Percentiles rank a stretch among this genome's conserved stretches.
These are phyloP conservation scores for Theileria equi DNA, from an alignment of 169 alveolate genomes.

Conservation along the genomic window DNA sequence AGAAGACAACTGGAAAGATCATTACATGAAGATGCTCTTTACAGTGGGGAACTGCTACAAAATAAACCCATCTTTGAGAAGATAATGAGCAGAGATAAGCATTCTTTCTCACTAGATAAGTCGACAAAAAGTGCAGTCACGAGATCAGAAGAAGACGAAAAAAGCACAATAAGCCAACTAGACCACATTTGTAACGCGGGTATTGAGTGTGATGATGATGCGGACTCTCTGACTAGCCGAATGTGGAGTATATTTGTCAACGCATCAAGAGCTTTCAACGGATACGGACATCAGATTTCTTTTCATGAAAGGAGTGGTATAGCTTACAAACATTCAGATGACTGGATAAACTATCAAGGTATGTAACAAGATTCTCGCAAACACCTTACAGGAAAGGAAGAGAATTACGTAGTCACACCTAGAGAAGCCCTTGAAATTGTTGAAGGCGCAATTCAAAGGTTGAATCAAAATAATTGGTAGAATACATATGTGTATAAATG, in stretches of 20 bases:
- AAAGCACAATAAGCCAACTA: background rate
- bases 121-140: conserved; percentile 4
- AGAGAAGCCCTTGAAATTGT: conserved; percentile 6
- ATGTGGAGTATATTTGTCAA: conserved; percentile 12
- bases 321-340: too few species aligned
- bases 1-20: background rate
- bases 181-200: conserved; percentile 1
- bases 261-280: background rate
- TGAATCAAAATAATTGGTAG: background rate
- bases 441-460: conserved; percentile 13
- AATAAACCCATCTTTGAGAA: conserved; percentile 1
- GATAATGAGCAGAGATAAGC: background rate
- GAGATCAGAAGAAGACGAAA: background rate
- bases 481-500: background rate
- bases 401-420: background rate
- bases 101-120: background rate
- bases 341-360: too few species aligned
- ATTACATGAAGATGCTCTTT: background rate
- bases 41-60: background rate
- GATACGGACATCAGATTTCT: background rate
- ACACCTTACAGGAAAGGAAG: background rate
- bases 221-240: background rate
- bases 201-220: conserved; percentile 10
- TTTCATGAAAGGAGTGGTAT: background rate
- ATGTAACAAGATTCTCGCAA: too few species aligned